Evolutionary conservation across 169 alveolate genomes (phyloP).

Genomic region (Amoebophrya sp.): DNA sequence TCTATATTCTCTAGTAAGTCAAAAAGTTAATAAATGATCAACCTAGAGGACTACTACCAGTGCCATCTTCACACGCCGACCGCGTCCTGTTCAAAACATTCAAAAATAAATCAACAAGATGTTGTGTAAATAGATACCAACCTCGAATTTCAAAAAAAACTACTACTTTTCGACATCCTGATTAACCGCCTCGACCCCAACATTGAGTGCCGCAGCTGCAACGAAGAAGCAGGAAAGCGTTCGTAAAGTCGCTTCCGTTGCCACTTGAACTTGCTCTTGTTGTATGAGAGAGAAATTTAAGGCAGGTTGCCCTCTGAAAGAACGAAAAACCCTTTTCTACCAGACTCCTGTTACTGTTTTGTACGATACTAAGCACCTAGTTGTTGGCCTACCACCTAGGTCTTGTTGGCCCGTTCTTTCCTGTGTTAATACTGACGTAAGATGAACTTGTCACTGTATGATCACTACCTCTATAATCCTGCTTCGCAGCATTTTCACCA

Average conservation of each 20-base stretch:
- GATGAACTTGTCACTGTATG: not conserved
- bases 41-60: too few relatives aligned
- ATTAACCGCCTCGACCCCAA: not conserved
- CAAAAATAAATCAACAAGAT: too few relatives aligned
- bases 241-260: not conserved
- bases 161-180: too few relatives aligned
- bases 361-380: not conserved
- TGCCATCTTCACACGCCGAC: too few relatives aligned
- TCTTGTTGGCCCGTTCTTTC: not conserved
- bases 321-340: not conserved
- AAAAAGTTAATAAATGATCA: too few relatives aligned
- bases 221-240: not conserved
- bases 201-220: not conserved
- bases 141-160: too few relatives aligned
- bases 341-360: not conserved
- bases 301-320: too few relatives aligned
- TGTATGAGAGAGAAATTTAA: too few relatives aligned
- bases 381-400: too few relatives aligned
- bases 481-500: not conserved
- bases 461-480: not conserved
- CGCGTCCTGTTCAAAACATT: too few relatives aligned
- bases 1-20: too few relatives aligned
- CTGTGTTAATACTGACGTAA: not conserved
- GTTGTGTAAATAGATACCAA: too few relatives aligned
- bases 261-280: not conserved